Conservation (phyloP, 768 basidiomycete species). For the Suillus weaverae region DNA sequence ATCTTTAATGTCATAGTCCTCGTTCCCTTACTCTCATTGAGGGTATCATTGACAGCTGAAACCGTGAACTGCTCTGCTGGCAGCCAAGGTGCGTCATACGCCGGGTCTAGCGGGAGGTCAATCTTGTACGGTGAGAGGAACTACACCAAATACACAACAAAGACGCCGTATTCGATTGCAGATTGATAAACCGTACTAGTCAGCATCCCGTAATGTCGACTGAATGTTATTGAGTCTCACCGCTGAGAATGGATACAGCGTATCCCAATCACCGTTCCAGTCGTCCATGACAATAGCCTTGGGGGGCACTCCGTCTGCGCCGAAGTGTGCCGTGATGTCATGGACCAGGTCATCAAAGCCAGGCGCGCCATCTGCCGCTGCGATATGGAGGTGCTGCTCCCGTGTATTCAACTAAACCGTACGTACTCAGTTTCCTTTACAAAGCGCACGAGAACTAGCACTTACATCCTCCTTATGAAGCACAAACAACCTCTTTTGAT, state of each 20-base stretch:
- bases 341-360: conserved; percentile 65
- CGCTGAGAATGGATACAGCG: conserved; percentile 76
- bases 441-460: background rate
- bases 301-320: conserved; percentile 40
- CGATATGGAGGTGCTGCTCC: conserved; percentile 77
- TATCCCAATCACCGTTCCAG: conserved; percentile 86
- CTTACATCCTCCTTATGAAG: conserved; percentile 85
- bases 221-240: conserved; percentile 38
- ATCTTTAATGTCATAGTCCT: conserved; percentile 70
- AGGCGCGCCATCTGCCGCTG: conserved; percentile 79
- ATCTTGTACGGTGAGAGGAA: conserved; percentile 87
- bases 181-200: conserved; percentile 2
- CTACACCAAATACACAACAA: conserved; percentile 32
- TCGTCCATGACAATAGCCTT: conserved; percentile 63
- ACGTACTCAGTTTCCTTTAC: background rate
- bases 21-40: conserved; percentile 58
- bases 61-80: conserved; percentile 49
- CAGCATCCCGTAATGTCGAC: background rate
- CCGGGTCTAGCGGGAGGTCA: conserved; percentile 50
- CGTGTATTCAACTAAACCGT: conserved; percentile 60
- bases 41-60: conserved; percentile 53
- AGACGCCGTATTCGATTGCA: background rate
- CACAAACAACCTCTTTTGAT: conserved; percentile 85
- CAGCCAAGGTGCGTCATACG: conserved; percentile 53
- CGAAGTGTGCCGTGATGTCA: conserved; percentile 62